Conservation (phyloP, 441 rosid genomes). For the Mallotus repandus region DNA sequence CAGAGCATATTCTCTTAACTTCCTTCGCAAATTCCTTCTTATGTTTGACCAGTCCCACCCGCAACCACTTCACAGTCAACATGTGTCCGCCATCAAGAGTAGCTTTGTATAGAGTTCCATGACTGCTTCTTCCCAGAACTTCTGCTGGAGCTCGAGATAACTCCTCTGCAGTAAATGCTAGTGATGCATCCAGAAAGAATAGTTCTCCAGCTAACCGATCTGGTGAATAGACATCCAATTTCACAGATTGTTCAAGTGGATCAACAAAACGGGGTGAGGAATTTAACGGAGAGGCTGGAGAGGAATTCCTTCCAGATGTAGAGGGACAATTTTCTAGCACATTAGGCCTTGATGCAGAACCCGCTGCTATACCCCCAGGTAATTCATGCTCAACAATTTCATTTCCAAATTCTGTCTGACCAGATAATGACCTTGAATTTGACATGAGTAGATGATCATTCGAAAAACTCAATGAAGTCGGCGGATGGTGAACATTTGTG, state of each 20-base stretch:
- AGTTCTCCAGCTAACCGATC: slow-evolving; percentile 94
- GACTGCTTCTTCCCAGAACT: slow-evolving; percentile 98
- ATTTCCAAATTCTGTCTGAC: slow-evolving; percentile 46
- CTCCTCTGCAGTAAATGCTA: slow-evolving; percentile 84
- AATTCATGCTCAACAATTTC: slow-evolving; percentile 64
- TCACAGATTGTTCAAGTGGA: slow-evolving; percentile 55
- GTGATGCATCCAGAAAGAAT: slow-evolving; percentile 66
- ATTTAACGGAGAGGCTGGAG: slow-evolving; percentile 74
- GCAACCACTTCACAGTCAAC: slow-evolving; percentile 93
- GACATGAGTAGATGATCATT: slow-evolving; percentile 83
- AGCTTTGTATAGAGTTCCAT: slow-evolving; percentile 92
- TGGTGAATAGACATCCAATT: slow-evolving; percentile 81
- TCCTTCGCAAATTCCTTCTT: slow-evolving; percentile 92
- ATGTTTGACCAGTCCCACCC: slow-evolving; percentile 84
- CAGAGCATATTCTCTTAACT: slow-evolving; percentile 70
- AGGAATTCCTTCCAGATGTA: slow-evolving; percentile 69
- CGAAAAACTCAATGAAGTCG: slow-evolving; percentile 76
- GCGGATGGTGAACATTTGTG: slow-evolving; percentile 50
- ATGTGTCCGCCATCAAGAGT: slow-evolving; percentile 78
- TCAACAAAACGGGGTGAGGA: slow-evolving; percentile 75
- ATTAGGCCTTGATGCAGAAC: slow-evolving; percentile 48
- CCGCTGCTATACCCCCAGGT: slow-evolving; percentile 33
- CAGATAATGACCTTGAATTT: slow-evolving; percentile 77
- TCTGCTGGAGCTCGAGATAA: slow-evolving; percentile 95
- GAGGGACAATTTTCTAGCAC: slow-evolving; percentile 54